Percentiles rank a stretch among this genome's conserved stretches.
These are phyloP conservation scores for Opeltia flavorubescens DNA, from an alignment of 495 filamentous ascomycete species.

Conservation along the genomic window DNA sequence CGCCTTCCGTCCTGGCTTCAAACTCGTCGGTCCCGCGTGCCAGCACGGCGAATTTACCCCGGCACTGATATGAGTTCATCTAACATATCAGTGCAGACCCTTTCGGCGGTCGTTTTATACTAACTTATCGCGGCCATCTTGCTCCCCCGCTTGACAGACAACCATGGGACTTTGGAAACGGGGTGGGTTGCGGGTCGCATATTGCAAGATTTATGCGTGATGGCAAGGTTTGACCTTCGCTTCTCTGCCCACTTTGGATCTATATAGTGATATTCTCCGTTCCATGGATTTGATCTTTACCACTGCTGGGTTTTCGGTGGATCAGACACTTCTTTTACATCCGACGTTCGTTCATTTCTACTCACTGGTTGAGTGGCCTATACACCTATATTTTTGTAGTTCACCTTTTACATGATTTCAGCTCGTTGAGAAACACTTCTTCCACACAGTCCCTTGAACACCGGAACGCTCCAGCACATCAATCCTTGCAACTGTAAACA, in stretches of 20 bases:
- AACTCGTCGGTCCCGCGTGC: neutral
- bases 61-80: neutral
- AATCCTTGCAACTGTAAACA: neutral
- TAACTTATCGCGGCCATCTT: neutral
- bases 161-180: conserved; percentile 14
- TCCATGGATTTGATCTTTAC: neutral
- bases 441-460: neutral
- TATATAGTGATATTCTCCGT: neutral
- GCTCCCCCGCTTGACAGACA: conserved; percentile 3
- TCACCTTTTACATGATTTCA: neutral
- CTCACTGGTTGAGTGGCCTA: conserved; percentile 1
- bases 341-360: neutral
- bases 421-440: no score
- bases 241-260: neutral
- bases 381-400: neutral
- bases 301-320: conserved; percentile 1
- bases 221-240: neutral
- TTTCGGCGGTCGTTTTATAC: neutral
- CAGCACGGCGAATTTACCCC: neutral
- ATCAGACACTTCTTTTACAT: neutral
- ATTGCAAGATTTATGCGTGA: conserved; percentile 12
- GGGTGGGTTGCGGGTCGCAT: conserved; percentile 9
- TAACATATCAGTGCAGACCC: neutral
- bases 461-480: neutral
- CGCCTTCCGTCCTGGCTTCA: neutral